Percentiles rank a stretch among this genome's conserved stretches.
Evolutionary conservation across 129 eudicot species (phyloP).

Genomic region (Flaveria trinervia): DNA sequence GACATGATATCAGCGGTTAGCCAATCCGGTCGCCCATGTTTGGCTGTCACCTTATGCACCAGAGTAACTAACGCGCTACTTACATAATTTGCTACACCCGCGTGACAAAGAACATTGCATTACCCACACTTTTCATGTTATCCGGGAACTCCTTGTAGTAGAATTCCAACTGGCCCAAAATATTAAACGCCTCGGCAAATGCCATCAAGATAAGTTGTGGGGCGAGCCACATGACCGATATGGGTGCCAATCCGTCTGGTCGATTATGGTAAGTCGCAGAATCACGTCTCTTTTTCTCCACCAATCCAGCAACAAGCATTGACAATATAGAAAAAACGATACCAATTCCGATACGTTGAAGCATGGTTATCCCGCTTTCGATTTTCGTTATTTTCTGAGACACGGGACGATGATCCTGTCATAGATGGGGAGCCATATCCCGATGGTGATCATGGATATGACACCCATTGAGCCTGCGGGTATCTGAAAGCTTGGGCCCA

Average conservation of each 20-base stretch:
- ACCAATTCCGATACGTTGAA: conserved; percentile 88
- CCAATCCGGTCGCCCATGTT: conserved; percentile 71
- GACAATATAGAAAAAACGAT: conserved; percentile 57
- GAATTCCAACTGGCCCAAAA: conserved; percentile 80
- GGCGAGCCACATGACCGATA: conserved; percentile 76
- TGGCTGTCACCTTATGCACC: conserved; percentile 56
- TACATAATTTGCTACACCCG: conserved; percentile 62
- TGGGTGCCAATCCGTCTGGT: conserved; percentile 55
- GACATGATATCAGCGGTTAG: conserved; percentile 57
- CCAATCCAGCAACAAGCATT: conserved; percentile 72
- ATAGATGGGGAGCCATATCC: conserved; percentile 81
- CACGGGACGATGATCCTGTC: conserved; percentile 69
- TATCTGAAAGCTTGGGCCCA: conserved; percentile 64
- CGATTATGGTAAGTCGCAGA: conserved; percentile 41
- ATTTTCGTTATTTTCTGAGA: conserved; percentile 57
- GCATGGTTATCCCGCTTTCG: conserved; percentile 76
- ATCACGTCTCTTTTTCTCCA: conserved; percentile 66
- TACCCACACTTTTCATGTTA: conserved; percentile 66
- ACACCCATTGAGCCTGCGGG: conserved; percentile 76
- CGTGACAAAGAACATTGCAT: conserved; percentile 37
- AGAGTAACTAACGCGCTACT: conserved; percentile 51
- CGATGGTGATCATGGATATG: conserved; percentile 68
- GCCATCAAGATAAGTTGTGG: conserved; percentile 82
- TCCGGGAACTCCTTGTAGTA: conserved; percentile 90
- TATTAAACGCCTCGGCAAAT: conserved; percentile 78